Evolutionary conservation across 257 asterid species (phyloP).

Genomic region (Forsythia suspensa): DNA sequence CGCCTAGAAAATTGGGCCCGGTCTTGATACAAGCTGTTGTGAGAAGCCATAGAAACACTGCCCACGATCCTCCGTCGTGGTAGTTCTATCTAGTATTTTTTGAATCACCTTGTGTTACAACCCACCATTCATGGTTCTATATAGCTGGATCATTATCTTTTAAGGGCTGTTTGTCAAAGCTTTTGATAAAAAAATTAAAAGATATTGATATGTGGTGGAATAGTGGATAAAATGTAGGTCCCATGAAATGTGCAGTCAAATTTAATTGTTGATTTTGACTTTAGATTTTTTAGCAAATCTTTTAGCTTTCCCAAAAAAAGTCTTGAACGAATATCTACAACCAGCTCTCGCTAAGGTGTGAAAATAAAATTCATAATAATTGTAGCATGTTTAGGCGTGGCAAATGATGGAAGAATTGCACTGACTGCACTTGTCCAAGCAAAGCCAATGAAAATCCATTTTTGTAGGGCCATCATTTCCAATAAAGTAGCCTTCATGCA

Average conservation of each 20-base stretch:
- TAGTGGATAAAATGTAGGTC: too few relatives aligned
- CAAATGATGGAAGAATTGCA: conserved; percentile 49
- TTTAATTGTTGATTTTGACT: too few relatives aligned
- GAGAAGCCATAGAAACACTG: conserved; percentile 54
- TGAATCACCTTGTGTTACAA: conserved; percentile 47
- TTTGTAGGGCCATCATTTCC: conserved; percentile 55
- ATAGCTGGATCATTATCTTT: conserved; percentile 59
- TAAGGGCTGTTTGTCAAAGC: conserved; percentile 26
- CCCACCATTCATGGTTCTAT: conserved; percentile 53
- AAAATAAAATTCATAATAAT: conserved; percentile 53
- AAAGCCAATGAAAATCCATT: neutral
- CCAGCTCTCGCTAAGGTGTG: conserved; percentile 49
- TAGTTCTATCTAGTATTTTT: conserved; percentile 26
- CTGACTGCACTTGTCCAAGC: conserved; percentile 23
- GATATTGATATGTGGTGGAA: too few relatives aligned
- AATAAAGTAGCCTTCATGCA: conserved; percentile 47
- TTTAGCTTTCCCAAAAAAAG: too few relatives aligned
- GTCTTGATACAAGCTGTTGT: conserved; percentile 53
- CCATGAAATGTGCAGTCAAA: too few relatives aligned
- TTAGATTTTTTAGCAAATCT: too few relatives aligned
- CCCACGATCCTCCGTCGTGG: conserved; percentile 58
- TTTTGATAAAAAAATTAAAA: too few relatives aligned
- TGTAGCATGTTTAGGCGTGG: conserved; percentile 44
- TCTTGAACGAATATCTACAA: conserved; percentile 31
- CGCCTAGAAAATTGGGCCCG: conserved; percentile 46